phyloP scores from a whole-genome alignment of 331 rosid genomes.

The Spiraea crenata region DNA sequence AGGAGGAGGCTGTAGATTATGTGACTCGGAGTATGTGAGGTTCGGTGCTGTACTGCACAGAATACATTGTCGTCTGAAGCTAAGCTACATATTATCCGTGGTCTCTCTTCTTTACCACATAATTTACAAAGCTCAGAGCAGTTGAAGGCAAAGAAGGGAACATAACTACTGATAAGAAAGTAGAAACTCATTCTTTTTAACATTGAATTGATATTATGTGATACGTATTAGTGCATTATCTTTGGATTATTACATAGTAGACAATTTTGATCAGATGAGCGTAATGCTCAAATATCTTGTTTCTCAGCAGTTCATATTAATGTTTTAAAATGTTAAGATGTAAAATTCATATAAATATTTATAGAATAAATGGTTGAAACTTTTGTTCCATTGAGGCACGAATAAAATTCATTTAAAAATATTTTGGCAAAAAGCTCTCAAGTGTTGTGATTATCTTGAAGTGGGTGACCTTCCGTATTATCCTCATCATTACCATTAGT shows the following conservation, averaged over 20 bases:
- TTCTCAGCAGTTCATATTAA: no score
- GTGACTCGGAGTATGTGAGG: constrained; percentile 67
- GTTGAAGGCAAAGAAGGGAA: constrained; percentile 13
- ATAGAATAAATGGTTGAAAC: no score
- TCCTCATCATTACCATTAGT: no score
- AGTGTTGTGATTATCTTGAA: no score
- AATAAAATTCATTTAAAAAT: no score
- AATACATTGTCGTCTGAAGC: neutral
- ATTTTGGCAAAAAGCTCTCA: no score
- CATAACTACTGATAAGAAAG: constrained; percentile 9
- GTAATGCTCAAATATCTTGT: no score
- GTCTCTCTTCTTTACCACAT: constrained; percentile 10
- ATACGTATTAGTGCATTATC: neutral
- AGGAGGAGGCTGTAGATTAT: constrained; percentile 76
- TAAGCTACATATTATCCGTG: constrained; percentile 15
- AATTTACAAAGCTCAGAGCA: constrained; percentile 17
- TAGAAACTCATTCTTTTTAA: neutral
- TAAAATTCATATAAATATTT: no score
- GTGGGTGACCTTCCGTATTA: no score
- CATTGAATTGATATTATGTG: neutral
- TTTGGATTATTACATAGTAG: neutral
- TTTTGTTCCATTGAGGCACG: no score
- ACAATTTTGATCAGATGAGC: no score
- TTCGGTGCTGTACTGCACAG: neutral
- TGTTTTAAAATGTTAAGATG: no score